These are phyloP conservation scores for Suillus variegatus DNA, from an alignment of 768 basidiomycete species.

Conservation along the genomic window DNA sequence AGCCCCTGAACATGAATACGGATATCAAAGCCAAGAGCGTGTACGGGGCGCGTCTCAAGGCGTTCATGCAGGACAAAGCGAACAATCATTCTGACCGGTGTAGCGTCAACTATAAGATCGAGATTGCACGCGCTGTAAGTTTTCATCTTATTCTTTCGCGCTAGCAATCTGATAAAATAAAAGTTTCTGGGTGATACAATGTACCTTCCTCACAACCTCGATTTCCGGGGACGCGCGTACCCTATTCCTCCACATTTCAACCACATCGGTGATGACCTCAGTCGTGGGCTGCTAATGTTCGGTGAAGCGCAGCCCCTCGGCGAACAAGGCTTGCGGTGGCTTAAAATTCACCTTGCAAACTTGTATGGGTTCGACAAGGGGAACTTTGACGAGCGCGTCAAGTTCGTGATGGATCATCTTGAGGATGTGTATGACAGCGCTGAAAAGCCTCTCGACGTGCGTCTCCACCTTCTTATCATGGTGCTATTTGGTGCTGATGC, in stretches of 20 bases:
- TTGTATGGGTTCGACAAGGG: slow-evolving; percentile 94
- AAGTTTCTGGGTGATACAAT: slow-evolving; percentile 87
- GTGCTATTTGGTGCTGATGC: slow-evolving; percentile 10
- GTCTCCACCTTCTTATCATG: slow-evolving; percentile 1
- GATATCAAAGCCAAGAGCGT: slow-evolving; percentile 58
- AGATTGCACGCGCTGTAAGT: slow-evolving; percentile 88
- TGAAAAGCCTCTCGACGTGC: slow-evolving; percentile 74
- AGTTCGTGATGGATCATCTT: slow-evolving; percentile 71
- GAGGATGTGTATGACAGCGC: slow-evolving; percentile 84
- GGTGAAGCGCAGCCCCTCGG: slow-evolving; percentile 80
- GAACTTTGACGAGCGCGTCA: slow-evolving; percentile 88
- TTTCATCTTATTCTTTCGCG: slow-evolving; percentile 2
- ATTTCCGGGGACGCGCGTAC: slow-evolving; percentile 97
- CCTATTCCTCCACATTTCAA: slow-evolving; percentile 95
- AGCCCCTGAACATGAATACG: slow-evolving; percentile 40
- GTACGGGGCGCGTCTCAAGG: slow-evolving; percentile 57
- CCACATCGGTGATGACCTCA: slow-evolving; percentile 94
- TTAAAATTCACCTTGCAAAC: slow-evolving; percentile 94
- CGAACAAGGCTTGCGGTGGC: slow-evolving; percentile 84
- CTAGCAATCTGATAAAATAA: slow-evolving; percentile 3
- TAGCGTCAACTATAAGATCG: slow-evolving; percentile 93
- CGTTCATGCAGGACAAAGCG: slow-evolving; percentile 58
- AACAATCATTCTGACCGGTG: slow-evolving; percentile 92
- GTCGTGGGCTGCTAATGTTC: slow-evolving; percentile 84
- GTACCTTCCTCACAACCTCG: slow-evolving; percentile 94